Conservation (phyloP, 2,329 filamentous ascomycete species). For the Microdochium bolleyi region DNA sequence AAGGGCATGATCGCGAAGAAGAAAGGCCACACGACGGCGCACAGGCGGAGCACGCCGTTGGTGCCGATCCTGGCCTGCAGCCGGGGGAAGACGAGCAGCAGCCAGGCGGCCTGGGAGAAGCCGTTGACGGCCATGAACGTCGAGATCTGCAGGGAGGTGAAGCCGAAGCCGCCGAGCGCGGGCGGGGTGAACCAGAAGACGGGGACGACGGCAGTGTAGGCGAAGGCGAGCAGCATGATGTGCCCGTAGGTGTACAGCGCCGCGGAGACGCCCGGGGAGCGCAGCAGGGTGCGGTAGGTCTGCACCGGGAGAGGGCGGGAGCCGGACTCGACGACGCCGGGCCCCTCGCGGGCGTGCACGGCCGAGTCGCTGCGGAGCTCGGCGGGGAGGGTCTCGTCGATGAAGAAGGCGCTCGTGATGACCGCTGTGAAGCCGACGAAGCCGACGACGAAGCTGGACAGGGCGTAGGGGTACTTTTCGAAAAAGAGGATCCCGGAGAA, state of each 20-base stretch:
- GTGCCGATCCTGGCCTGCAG: constrained; percentile 61
- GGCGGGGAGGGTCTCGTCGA: constrained; percentile 51
- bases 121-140: constrained; percentile 58
- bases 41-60: constrained; percentile 52
- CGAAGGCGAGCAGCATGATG: constrained; percentile 60
- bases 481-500: constrained; percentile 54
- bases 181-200: constrained; percentile 61
- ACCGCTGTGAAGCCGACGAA: constrained; percentile 44
- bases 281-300: constrained; percentile 47
- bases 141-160: constrained; percentile 56
- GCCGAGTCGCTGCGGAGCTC: constrained; percentile 3
- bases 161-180: constrained; percentile 55
- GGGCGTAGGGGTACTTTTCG: constrained; percentile 55
- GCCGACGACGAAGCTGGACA: constrained; percentile 53
- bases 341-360: constrained; percentile 1
- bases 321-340: constrained; percentile 7
- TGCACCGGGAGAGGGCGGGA: constrained; percentile 13
- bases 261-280: constrained; percentile 53
- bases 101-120: constrained; percentile 61
- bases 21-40: constrained; percentile 51
- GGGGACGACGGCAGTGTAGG: constrained; percentile 63
- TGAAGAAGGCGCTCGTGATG: constrained; percentile 41
- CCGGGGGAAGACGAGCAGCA: constrained; percentile 60
- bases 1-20: constrained; percentile 50
- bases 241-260: constrained; percentile 61